Evolutionary conservation across 2,329 filamentous ascomycete genomes (phyloP).

Genomic region (Elsinoe arachidis): DNA sequence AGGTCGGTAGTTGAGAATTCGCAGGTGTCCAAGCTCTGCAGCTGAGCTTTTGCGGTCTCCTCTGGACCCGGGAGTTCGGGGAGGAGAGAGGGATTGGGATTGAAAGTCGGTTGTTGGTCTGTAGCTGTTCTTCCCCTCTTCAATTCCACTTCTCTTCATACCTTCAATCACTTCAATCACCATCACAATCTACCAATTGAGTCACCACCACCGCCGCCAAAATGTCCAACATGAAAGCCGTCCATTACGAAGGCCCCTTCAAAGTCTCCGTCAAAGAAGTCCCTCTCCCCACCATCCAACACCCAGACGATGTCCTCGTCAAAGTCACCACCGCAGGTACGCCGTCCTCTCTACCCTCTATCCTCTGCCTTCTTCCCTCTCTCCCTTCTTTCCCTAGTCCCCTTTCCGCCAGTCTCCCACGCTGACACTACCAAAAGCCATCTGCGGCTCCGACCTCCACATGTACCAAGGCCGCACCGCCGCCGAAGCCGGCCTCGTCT

Average conservation of each 20-base stretch:
- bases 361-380: too few relatives aligned
- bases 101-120: background rate
- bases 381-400: background rate
- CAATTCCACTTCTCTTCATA: background rate
- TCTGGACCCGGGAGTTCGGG: background rate
- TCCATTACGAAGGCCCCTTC: constrained; percentile 55
- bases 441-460: constrained; percentile 30
- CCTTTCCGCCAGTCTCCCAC: background rate
- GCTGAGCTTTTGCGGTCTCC: background rate
- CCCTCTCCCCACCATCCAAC: constrained; percentile 49
- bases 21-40: background rate
- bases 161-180: background rate
- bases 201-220: background rate
- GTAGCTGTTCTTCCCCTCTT: background rate
- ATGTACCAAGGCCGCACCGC: constrained; percentile 60
- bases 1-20: background rate
- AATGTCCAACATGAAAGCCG: constrained; percentile 43
- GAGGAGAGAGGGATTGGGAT: too few relatives aligned
- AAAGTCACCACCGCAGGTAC: constrained; percentile 54
- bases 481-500: constrained; percentile 53
- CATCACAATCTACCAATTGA: background rate
- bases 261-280: constrained; percentile 56
- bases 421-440: constrained; percentile 11
- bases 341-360: constrained; percentile 11
- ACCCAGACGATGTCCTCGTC: constrained; percentile 57